Base-by-base conservation (phyloP, 768 basidiomycete species). In the Melanogaster broomeanus region DNA sequence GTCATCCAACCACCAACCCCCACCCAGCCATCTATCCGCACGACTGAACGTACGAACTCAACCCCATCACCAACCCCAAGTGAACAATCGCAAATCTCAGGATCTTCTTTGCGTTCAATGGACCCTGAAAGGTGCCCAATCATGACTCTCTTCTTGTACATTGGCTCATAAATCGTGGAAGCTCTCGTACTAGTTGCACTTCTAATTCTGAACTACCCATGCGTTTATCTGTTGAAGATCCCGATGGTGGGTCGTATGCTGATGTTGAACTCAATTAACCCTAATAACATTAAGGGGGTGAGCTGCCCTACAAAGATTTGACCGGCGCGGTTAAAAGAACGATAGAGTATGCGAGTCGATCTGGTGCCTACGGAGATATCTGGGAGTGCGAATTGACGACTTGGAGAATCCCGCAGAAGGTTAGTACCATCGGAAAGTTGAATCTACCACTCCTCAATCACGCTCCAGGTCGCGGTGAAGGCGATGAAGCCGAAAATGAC, bases 381-480 rank as follows among this genome's bases (percentile, higher is more conserved):
- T 66, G 62, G 56, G 49, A 56, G 43, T 69, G 65, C 10, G 54
- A 58, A n/a, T 38, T 64, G 21, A 42, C 55, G 19, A 51, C 38
- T 15, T 44, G 30, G n/a, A 37, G 21, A 19, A 30, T 41, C 15
- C 21, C 22, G 28, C 51, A 37, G 2, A 47, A 39, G 49, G 62
- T 63, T 21, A 21, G 46, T 21, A 21, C 19, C 6, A 10, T 34
- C 40, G 2, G 1, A 25, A 4, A 12, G 10, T 25, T 10, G 10
- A 12, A 13, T 21, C 9, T 31, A 15, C 31, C 12, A 15, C 21
- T 18, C 11, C 9, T 34, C 51, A 22, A 55, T 30, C 1, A 21
- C 21, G 6, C 24, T n/a, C 11, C 18, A 65, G 61, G 49, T 64
- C 3, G 63, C 62, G 3, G 63, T 64, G 22, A 65, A 64, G 42